Evolutionary conservation across 345 rosid species (phyloP).

Genomic region (Gynandropsis gynandra): DNA sequence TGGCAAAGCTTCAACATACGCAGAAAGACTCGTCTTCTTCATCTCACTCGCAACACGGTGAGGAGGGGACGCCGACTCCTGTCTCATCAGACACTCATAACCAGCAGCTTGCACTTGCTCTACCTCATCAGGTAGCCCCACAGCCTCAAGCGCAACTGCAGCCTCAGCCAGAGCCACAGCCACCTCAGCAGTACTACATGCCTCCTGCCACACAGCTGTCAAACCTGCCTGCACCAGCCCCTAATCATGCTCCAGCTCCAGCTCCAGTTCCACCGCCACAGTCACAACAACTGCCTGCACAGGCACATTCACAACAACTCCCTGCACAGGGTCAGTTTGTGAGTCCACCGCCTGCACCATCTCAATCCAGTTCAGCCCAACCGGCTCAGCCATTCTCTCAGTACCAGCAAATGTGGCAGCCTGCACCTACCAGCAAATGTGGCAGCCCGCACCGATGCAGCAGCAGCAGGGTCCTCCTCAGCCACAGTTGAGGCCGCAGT

Average conservation of each 20-base stretch:
- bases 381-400: constrained; percentile 55
- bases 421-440: constrained; percentile 57
- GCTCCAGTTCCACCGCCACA: constrained; percentile 20
- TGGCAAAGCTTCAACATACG: constrained; percentile 82
- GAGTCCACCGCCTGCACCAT: constrained; percentile 25
- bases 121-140: constrained; percentile 73
- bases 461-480: constrained; percentile 78
- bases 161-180: constrained; percentile 42
- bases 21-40: constrained; percentile 83
- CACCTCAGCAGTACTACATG: constrained; percentile 20
- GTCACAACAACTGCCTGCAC: constrained; percentile 27
- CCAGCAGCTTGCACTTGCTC: constrained; percentile 86
- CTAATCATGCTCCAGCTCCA: constrained; percentile 18
- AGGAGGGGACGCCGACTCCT: constrained; percentile 59
- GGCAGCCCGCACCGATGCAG: constrained; percentile 41
- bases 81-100: constrained; percentile 50
- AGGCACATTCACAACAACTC: constrained; percentile 11
- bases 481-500: constrained; percentile 62
- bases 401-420: constrained; percentile 44
- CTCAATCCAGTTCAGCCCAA: constrained; percentile 64
- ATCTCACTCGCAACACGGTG: constrained; percentile 55
- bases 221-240: constrained; percentile 33
- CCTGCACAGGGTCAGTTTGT: neutral
- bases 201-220: too few species aligned
- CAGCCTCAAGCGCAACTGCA: constrained; percentile 56